phyloP scores from a whole-genome alignment of 2,329 filamentous ascomycete genomes.

The Diaporthe caulivora region DNA sequence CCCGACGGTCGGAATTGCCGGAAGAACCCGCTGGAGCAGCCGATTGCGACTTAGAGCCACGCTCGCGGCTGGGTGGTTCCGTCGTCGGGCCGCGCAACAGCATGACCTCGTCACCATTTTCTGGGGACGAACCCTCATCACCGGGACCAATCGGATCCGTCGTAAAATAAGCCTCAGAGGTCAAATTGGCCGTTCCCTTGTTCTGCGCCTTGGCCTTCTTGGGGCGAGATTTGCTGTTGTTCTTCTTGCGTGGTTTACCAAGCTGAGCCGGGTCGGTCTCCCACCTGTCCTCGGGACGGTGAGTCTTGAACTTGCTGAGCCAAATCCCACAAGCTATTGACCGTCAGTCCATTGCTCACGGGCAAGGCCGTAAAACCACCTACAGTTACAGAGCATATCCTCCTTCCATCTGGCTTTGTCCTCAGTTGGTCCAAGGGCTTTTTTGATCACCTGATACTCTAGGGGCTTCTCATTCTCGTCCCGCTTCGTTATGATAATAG shows the following conservation, averaged over 20 bases:
- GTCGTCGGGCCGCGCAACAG: slow-evolving; percentile 39
- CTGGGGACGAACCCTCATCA: slow-evolving; percentile 50
- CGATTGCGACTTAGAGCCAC: slow-evolving; percentile 45
- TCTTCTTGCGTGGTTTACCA: slow-evolving; percentile 64
- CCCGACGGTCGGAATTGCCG: slow-evolving; percentile 49
- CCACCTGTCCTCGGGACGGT: slow-evolving; percentile 89
- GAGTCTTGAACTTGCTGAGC: slow-evolving; percentile 88
- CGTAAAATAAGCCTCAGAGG: slow-evolving; percentile 66
- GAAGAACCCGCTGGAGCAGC: slow-evolving; percentile 25
- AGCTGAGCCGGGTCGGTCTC: slow-evolving; percentile 71
- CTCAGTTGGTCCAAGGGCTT: slow-evolving; percentile 71
- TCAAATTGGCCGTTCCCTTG: slow-evolving; percentile 57
- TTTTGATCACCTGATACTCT: slow-evolving; percentile 83
- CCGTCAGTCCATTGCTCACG: slow-evolving; percentile 46
- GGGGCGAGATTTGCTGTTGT: slow-evolving; percentile 55
- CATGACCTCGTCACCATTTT: slow-evolving; percentile 42
- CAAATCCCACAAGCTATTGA: slow-evolving; percentile 85
- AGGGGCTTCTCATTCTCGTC: slow-evolving; percentile 73
- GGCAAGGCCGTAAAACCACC: slow-evolving; percentile 52
- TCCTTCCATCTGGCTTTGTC: slow-evolving; percentile 78
- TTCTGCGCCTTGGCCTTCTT: slow-evolving; percentile 65
- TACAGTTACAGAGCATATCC: slow-evolving; percentile 88
- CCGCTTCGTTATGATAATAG: slow-evolving; percentile 75
- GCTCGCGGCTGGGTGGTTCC: slow-evolving; percentile 41
- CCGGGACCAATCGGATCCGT: slow-evolving; percentile 65